Conservation (phyloP, 257 asterid genomes). For the Nicotiana paniculata region DNA sequence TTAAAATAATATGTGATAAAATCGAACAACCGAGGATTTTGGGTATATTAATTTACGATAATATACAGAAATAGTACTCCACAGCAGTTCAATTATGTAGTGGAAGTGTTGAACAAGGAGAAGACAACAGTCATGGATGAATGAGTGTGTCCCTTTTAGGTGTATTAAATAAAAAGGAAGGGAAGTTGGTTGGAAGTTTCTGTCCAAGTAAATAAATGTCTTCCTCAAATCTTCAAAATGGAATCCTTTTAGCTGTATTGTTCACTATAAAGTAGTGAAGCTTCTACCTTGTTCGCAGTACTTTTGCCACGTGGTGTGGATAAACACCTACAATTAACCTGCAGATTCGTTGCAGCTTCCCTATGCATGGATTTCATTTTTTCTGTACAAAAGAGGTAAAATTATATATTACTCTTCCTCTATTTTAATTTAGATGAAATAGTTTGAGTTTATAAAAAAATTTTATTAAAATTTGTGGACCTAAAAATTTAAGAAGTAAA, state of each 20-base stretch:
- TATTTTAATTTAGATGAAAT: no score
- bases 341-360: not conserved
- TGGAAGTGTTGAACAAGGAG: not conserved
- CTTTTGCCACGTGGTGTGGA: not conserved
- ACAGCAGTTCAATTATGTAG: not conserved
- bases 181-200: conserved; percentile 11
- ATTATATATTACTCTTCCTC: no score
- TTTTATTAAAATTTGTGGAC: no score
- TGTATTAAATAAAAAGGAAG: conserved; percentile 12
- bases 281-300: not conserved
- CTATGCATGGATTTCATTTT: not conserved
- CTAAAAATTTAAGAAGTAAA: no score
- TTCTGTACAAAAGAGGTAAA: no score
- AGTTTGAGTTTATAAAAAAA: no score
- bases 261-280: conserved; percentile 1
- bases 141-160: not conserved
- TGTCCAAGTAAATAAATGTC: not conserved
- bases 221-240: not conserved
- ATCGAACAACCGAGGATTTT: not conserved
- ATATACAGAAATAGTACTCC: not conserved
- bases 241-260: conserved; percentile 15
- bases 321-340: not conserved
- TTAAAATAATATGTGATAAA: not conserved
- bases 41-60: not conserved
- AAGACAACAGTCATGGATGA: not conserved